Evolutionary conservation across 768 basidiomycete genomes (phyloP), one percentile per base, ranked within the genome.

Genomic region (Termitomyces bulborhizus): DNA sequence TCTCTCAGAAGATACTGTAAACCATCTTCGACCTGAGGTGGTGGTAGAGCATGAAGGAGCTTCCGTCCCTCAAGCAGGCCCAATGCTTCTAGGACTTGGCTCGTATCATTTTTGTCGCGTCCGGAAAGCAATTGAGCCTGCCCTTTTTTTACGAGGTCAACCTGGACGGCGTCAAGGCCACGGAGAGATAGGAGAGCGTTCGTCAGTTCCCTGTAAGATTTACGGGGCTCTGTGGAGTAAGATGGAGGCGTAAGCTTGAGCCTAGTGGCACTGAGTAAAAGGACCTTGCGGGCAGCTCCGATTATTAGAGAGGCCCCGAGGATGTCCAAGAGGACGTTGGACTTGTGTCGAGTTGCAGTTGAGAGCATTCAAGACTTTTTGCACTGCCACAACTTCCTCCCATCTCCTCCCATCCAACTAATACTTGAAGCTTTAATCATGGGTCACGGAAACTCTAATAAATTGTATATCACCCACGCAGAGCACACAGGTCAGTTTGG

Each of bases 381-480:
- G 42, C 53, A 55, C 54, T 37, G 58, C 49, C 55, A 60, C 55
- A 36, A 32, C 7, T 45, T 34, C 8, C 31, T 32, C 24, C 12
- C 21, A 21, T 21, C 21, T 21, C 21, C 21, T 21, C 21, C 21
- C 9, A 43, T 36, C 42, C n/a, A 24, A 5, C n/a, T 11, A 9
- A 13, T 59, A 51, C 21, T 29, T 36, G 34, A 34, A 34, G 12
- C 34, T 34, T 32, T 7, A 51, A 71, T 60, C 55, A 90, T 90
- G 88, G 88, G 90, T 48, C 90, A 93, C 75, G 90, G 90, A 68
- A 90, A 89, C 65, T 88, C 86, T 32, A 78, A 88, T 77, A 92
- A 92, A 69, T 72, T 93, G 29, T 93, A 93, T 67, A 88, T 94
- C 66, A 94, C 91, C 3, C 90, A 93, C 66, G 85, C 88, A 24